Evolutionary conservation across 805 yeast genomes (phyloP).

Genomic region (Peterozyma xylosa): DNA sequence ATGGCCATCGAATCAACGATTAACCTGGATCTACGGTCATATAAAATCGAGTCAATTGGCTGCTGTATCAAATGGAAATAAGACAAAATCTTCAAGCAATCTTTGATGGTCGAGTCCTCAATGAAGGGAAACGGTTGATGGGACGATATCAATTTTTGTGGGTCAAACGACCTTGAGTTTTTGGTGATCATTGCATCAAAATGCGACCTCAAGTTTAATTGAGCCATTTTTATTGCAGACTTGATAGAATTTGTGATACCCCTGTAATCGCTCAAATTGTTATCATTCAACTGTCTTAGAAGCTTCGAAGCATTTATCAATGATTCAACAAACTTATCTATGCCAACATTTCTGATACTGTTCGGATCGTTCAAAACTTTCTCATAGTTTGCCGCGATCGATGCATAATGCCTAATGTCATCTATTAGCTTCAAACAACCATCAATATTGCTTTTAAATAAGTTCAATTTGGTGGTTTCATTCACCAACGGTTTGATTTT

Average conservation of each 20-base stretch:
- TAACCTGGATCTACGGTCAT: constrained; percentile 32
- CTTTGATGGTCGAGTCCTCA: constrained; percentile 23
- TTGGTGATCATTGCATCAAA: constrained; percentile 37
- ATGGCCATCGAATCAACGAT: constrained; percentile 36
- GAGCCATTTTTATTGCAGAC: constrained; percentile 48
- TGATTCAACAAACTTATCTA: constrained; percentile 25
- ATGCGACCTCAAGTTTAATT: constrained; percentile 41
- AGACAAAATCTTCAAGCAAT: constrained; percentile 35
- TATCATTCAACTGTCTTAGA: constrained; percentile 33
- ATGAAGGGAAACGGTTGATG: constrained; percentile 33
- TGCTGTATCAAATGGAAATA: constrained; percentile 31
- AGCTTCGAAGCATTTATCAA: constrained; percentile 34
- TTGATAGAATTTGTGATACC: constrained; percentile 61
- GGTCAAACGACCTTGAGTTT: constrained; percentile 34
- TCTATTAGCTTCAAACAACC: constrained; percentile 40
- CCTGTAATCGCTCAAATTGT: constrained; percentile 43
- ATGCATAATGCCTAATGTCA: constrained; percentile 42
- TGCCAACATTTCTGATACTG: constrained; percentile 23
- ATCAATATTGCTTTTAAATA: constrained; percentile 50
- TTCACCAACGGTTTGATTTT: constrained; percentile 68
- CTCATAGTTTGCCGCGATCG: constrained; percentile 32
- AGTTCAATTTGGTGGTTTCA: constrained; percentile 49
- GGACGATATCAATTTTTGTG: constrained; percentile 30
- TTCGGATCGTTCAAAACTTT: constrained; percentile 13
- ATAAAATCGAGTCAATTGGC: constrained; percentile 25